Evolutionary conservation across 768 basidiomycete genomes (phyloP).

Genomic region (Naganishia onofrii): DNA sequence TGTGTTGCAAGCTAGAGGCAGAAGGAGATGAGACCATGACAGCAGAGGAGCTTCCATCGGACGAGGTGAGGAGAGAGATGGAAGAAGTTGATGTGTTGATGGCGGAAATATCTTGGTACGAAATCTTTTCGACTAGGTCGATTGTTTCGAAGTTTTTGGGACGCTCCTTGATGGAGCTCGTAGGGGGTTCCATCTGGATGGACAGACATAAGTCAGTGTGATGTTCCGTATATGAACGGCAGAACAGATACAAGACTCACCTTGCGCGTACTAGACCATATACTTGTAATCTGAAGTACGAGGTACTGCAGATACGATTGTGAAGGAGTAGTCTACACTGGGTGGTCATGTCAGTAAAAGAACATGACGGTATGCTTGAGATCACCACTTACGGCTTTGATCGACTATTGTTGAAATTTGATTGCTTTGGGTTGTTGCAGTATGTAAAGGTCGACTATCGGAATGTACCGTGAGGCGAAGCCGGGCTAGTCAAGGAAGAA

Average conservation of each 20-base stretch:
- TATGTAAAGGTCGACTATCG: not conserved
- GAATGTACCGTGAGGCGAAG: not conserved
- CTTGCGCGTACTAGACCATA: not conserved
- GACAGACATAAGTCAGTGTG: not conserved
- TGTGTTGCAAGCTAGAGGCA: not conserved
- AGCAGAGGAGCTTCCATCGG: not conserved
- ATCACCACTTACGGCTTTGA: not conserved
- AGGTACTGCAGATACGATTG: not conserved
- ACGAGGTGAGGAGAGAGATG: not conserved
- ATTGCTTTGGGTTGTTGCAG: not conserved
- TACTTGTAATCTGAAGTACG: not conserved
- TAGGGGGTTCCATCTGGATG: not conserved
- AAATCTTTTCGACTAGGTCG: not conserved
- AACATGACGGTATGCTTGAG: not conserved
- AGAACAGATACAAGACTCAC: not conserved
- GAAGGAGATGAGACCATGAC: not conserved
- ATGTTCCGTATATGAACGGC: not conserved
- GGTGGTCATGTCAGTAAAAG: not conserved
- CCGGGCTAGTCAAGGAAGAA: not conserved
- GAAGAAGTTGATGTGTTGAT: not conserved
- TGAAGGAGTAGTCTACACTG: too few species aligned
- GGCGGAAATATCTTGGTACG: not conserved
- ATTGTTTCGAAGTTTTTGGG: not conserved
- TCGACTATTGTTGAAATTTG: not conserved
- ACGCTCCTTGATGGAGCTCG: not conserved